These are phyloP conservation scores for Fraxinus pennsylvanica DNA, from an alignment of 257 asterid genomes.

Conservation along the genomic window DNA sequence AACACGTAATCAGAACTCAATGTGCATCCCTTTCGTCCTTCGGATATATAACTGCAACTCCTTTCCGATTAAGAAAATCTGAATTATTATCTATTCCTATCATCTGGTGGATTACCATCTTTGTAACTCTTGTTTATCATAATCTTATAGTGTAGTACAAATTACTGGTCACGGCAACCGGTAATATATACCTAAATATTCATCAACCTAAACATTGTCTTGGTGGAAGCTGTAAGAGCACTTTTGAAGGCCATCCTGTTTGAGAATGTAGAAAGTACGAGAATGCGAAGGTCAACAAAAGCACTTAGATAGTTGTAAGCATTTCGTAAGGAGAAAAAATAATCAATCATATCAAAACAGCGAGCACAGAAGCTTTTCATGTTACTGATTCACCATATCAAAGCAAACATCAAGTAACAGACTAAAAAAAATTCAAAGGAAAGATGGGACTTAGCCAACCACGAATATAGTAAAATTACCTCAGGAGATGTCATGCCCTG, in stretches of 20 bases:
- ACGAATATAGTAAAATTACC: slow-evolving; percentile 39
- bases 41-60: background rate
- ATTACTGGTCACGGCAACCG: background rate
- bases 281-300: background rate
- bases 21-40: background rate
- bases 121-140: background rate
- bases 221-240: background rate
- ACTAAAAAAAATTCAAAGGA: background rate
- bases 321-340: background rate
- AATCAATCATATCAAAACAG: background rate
- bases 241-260: background rate
- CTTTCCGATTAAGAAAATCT: background rate
- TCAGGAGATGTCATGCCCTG: slow-evolving; percentile 34
- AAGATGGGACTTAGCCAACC: background rate
- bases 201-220: background rate
- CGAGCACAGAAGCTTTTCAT: background rate
- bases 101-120: background rate
- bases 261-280: background rate
- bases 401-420: background rate
- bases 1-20: slow-evolving; percentile 2
- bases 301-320: background rate
- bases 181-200: background rate
- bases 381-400: background rate
- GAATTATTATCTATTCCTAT: too few species aligned
- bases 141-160: background rate